Base-by-base conservation (phyloP, 805 yeast species). In the Saccharomycopsis synnaedendra region DNA sequence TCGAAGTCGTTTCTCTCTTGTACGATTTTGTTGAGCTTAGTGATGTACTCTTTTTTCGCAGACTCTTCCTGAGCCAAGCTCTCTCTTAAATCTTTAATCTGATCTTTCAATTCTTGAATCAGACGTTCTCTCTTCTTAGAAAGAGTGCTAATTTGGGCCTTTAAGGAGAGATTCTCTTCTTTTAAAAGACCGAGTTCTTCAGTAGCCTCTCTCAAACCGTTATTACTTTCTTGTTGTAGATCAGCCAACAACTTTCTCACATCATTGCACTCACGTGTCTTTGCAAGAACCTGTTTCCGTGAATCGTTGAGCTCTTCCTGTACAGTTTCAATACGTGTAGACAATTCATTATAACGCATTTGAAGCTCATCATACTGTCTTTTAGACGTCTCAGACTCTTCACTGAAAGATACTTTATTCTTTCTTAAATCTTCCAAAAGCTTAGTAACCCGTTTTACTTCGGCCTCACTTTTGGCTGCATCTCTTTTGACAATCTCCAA, bases 271-370 rank as follows among this genome's bases (percentile, higher is more conserved):
- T 90, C 97, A 44, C 89, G 70, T 0, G 85, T 78, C 51, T 95
- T 75, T 57, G 88, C 96, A 58, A 82, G 93, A 3, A 89, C 63
- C 62, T 80, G 69, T 33, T 76, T 73, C 47, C 86, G 74, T 4
- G 85, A 68, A 49, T 89, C 97, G 7, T 74, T 67, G n/a, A 90
- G 64, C 58, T 89, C 96, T 48, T 87, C 95, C 55, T 85, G 88
- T 32, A 89, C 60, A 1, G 78, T 74, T 48, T 84, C 88, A 28
- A 76, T 68, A 53, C 76, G 72, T 46, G 69, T 69, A 40, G 70
- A 72, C 1, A 79, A 67, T 56, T 93, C 97, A 51, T 75, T 74
- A 38, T 80, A 64, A 46, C 84, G 76, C 72, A 83, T 74, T 3
- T 71, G 58, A 44, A 84, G 60, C 57, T 86, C 95, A 45, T 85